Percentiles rank a stretch among this genome's conserved stretches.
Evolutionary conservation across 306 rosid species (phyloP).

Genomic region (Vigna reflexopilosa): DNA sequence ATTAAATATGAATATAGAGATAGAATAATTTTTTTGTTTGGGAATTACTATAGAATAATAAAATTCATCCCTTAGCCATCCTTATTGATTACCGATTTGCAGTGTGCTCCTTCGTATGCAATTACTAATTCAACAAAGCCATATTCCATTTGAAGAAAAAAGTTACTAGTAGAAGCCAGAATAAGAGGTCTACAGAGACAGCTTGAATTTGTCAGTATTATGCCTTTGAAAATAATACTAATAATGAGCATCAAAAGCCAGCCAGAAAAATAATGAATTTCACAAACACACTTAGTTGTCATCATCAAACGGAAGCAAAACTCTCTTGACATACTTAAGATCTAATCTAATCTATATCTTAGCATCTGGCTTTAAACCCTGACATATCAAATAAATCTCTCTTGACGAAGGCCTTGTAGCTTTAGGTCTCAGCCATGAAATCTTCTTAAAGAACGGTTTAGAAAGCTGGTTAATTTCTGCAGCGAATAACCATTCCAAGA

Average conservation of each 20-base stretch:
- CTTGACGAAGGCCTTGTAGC: slow-evolving; percentile 92
- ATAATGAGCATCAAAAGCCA: not conserved
- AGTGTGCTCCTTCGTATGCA: too few relatives aligned
- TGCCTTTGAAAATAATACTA: not conserved
- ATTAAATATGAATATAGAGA: too few relatives aligned
- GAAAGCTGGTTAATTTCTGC: slow-evolving; percentile 75
- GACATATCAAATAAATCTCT: slow-evolving; percentile 93
- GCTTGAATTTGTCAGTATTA: too few relatives aligned
- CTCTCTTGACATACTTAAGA: slow-evolving; percentile 36
- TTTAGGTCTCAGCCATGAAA: slow-evolving; percentile 91
- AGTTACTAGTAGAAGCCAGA: too few relatives aligned
- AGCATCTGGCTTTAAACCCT: slow-evolving; percentile 59
- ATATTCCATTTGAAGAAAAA: too few relatives aligned
- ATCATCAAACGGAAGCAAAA: not conserved
- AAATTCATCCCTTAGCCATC: too few relatives aligned
- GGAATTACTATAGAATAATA: too few relatives aligned
- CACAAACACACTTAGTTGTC: not conserved
- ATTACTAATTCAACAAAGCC: too few relatives aligned
- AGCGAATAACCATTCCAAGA: slow-evolving; percentile 28
- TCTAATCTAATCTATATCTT: slow-evolving; percentile 45
- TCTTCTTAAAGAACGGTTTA: slow-evolving; percentile 80
- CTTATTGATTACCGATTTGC: too few relatives aligned
- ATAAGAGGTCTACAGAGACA: too few relatives aligned
- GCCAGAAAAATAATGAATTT: not conserved
- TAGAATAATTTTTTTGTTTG: too few relatives aligned